phyloP scores from a whole-genome alignment of 495 filamentous ascomycete species.

The Hypoxylon subgilvum region DNA sequence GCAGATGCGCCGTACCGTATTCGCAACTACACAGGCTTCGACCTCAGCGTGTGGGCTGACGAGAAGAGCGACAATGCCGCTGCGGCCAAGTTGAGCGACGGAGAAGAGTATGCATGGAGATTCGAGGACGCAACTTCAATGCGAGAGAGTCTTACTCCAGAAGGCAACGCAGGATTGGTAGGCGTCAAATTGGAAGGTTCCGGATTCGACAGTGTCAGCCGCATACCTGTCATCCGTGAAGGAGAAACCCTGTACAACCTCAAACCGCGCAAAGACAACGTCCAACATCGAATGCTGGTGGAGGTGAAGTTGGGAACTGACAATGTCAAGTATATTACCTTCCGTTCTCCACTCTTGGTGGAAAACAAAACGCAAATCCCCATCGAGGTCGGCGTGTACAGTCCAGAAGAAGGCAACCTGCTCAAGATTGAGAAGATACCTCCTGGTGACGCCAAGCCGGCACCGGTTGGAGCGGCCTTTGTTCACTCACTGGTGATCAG shows the following conservation, averaged over 20 bases:
- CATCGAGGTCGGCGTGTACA: constrained; percentile 91
- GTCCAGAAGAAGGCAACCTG: constrained; percentile 83
- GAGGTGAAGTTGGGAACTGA: constrained; percentile 88
- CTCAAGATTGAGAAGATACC: constrained; percentile 98
- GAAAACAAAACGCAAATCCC: constrained; percentile 98
- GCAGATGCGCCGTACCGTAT: constrained; percentile 91
- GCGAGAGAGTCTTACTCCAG: constrained; percentile 86
- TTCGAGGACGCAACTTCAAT: constrained; percentile 95
- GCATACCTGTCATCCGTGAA: constrained; percentile 87
- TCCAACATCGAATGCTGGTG: constrained; percentile 87
- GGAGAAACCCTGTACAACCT: constrained; percentile 88
- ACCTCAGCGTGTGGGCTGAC: constrained; percentile 81
- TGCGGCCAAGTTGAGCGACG: constrained; percentile 78
- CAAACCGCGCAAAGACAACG: constrained; percentile 74
- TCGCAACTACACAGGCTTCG: constrained; percentile 93
- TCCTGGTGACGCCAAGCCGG: constrained; percentile 87
- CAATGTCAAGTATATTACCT: constrained; percentile 97
- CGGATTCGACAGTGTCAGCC: constrained; percentile 86
- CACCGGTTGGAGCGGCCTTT: constrained; percentile 90
- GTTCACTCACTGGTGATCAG: constrained; percentile 88
- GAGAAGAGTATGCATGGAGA: constrained; percentile 90
- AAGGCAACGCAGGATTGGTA: constrained; percentile 75
- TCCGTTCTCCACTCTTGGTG: constrained; percentile 88
- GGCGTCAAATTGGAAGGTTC: constrained; percentile 87
- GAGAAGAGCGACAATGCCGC: constrained; percentile 61